Percentiles rank a stretch among this genome's conserved stretches.
Evolutionary conservation across 1,284 basidiomycete genomes (phyloP).

Genomic region (Limonomyces culmigenus): DNA sequence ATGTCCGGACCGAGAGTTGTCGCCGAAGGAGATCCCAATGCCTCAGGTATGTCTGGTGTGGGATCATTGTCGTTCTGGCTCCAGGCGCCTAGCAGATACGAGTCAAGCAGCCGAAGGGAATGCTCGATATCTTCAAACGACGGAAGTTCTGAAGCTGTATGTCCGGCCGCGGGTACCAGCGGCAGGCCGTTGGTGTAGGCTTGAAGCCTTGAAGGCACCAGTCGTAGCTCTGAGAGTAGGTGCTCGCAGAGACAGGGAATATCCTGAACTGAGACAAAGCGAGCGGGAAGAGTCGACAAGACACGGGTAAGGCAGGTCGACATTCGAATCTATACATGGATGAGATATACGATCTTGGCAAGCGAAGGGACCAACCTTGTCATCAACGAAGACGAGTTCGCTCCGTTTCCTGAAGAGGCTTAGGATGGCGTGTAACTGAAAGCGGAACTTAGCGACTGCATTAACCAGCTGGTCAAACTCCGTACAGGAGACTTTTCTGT

Average conservation of each 20-base stretch:
- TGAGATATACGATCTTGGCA: conserved; percentile 5
- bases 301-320: conserved; percentile 32
- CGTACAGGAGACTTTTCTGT: conserved; percentile 29
- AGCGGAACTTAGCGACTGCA: conserved; percentile 19
- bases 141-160: conserved; percentile 13
- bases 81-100: conserved; percentile 42
- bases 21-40: neutral
- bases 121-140: conserved; percentile 33
- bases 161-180: conserved; percentile 20
- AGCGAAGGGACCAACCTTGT: conserved; percentile 18
- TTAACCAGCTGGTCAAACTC: conserved; percentile 5
- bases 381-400: conserved; percentile 19
- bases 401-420: conserved; percentile 29
- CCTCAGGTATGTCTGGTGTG: neutral
- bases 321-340: conserved; percentile 28
- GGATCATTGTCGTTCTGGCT: conserved; percentile 10
- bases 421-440: conserved; percentile 24
- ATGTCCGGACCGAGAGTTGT: neutral
- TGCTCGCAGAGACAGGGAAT: neutral
- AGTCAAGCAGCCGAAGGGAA: conserved; percentile 43
- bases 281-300: conserved; percentile 20
- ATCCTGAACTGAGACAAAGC: conserved; percentile 4
- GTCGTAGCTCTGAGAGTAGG: conserved; percentile 20
- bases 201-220: conserved; percentile 19
- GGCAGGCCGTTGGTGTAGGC: conserved; percentile 25